phyloP scores from a whole-genome alignment of 192 early-diverging fungal genomes.

The Coemansia sp. region DNA sequence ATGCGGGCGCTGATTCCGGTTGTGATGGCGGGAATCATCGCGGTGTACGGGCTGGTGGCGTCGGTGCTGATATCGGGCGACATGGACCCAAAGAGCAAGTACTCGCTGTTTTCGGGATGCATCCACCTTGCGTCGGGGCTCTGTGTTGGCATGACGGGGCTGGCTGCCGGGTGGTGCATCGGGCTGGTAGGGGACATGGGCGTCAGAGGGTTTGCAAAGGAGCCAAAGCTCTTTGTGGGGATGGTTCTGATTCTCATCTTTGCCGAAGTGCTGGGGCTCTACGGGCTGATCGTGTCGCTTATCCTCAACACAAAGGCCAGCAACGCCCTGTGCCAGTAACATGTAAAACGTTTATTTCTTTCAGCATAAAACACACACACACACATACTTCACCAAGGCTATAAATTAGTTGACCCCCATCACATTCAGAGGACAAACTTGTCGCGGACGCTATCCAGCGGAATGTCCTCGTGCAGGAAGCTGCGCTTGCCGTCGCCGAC shows the following conservation, averaged over 20 bases:
- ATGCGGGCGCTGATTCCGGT: constrained; percentile 93
- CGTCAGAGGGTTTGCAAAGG: constrained; percentile 87
- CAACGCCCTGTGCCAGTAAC: constrained; percentile 47
- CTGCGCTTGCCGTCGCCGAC: constrained; percentile 65
- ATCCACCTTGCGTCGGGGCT: constrained; percentile 94
- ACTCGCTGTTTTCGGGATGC: constrained; percentile 69
- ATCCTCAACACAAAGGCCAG: constrained; percentile 95
- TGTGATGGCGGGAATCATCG: constrained; percentile 99
- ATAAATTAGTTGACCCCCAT: too few species aligned
- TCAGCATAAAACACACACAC: neutral
- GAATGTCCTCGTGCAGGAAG: constrained; percentile 74
- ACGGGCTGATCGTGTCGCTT: constrained; percentile 95
- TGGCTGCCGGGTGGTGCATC: constrained; percentile 96
- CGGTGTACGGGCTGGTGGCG: constrained; percentile 97
- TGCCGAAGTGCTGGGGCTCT: constrained; percentile 97
- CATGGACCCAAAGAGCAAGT: constrained; percentile 42
- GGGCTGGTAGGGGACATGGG: constrained; percentile 97
- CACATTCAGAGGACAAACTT: constrained; percentile 47
- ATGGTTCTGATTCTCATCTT: constrained; percentile 99
- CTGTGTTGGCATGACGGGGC: constrained; percentile 84
- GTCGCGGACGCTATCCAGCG: constrained; percentile 39
- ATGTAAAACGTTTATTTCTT: neutral
- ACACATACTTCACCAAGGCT: too few species aligned
- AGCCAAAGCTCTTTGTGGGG: constrained; percentile 87
- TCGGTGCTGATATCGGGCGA: constrained; percentile 86